These are phyloP conservation scores for Quercus gilva DNA, from an alignment of 306 rosid species.

Conservation along the genomic window DNA sequence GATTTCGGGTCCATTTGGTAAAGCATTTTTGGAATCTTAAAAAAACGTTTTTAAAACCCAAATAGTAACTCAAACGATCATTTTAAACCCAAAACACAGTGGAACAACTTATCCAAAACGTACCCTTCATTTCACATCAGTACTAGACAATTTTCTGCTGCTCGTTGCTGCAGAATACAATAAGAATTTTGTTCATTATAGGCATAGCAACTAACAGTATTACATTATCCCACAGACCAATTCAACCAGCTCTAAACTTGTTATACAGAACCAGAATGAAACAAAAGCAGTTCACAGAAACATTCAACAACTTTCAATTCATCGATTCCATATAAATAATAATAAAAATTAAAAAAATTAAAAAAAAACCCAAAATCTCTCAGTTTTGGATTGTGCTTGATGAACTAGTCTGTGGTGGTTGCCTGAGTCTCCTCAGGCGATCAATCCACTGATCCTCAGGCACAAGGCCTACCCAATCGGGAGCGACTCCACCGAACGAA, in stretches of 20 bases:
- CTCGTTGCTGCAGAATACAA: background rate
- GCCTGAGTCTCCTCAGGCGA: constrained; percentile 54
- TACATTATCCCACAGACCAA: no score
- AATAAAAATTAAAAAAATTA: no score
- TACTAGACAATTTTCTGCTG: background rate
- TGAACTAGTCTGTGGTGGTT: constrained; percentile 27
- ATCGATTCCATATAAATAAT: background rate
- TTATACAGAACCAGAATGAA: background rate
- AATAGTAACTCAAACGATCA: no score
- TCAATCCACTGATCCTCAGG: constrained; percentile 74
- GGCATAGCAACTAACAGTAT: no score
- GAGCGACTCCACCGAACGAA: constrained; percentile 61
- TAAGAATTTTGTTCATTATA: no score
- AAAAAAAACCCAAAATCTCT: background rate
- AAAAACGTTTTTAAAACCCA: no score
- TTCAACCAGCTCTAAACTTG: background rate
- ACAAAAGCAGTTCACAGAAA: background rate
- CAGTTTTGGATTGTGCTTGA: background rate
- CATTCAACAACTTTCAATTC: no score
- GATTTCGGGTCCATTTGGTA: no score
- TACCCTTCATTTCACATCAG: no score
- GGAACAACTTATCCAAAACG: no score
- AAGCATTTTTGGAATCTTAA: no score
- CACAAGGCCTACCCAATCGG: constrained; percentile 61
- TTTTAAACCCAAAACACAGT: no score